Percentiles rank a stretch among this genome's conserved stretches.
phyloP scores from a whole-genome alignment of 306 rosid species.

The Quercus glauca region DNA sequence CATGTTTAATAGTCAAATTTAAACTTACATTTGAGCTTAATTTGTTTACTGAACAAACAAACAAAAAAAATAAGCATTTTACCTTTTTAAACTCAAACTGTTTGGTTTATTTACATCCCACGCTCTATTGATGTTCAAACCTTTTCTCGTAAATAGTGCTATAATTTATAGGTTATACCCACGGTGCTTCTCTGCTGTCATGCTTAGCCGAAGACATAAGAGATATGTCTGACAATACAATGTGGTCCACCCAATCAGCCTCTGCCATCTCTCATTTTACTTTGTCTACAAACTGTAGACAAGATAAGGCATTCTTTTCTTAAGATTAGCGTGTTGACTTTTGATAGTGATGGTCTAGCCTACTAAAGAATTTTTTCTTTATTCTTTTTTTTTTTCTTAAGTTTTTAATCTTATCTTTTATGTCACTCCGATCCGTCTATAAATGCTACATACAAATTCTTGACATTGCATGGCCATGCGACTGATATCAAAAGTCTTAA shows the following conservation, averaged over 20 bases:
- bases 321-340: neutral
- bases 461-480: too few relatives aligned
- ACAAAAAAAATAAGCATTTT: too few relatives aligned
- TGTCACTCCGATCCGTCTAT: too few relatives aligned
- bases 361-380: neutral
- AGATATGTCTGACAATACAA: neutral
- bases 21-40: too few relatives aligned
- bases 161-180: neutral
- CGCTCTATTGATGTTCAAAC: neutral
- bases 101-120: too few relatives aligned
- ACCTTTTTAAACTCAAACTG: too few relatives aligned
- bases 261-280: neutral
- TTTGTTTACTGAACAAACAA: too few relatives aligned
- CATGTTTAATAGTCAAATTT: too few relatives aligned
- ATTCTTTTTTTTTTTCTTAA: neutral
- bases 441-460: too few relatives aligned
- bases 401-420: neutral
- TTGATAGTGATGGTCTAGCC: neutral
- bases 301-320: slow-evolving; percentile 9
- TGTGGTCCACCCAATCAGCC: neutral
- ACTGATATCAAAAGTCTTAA: too few relatives aligned
- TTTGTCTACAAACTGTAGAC: neutral
- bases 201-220: neutral
- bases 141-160: neutral
- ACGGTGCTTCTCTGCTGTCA: neutral